Percentiles rank a stretch among this genome's conserved stretches.
phyloP scores from a whole-genome alignment of 2,329 filamentous ascomycete species.

The Aaosphaeria pasadenensis region DNA sequence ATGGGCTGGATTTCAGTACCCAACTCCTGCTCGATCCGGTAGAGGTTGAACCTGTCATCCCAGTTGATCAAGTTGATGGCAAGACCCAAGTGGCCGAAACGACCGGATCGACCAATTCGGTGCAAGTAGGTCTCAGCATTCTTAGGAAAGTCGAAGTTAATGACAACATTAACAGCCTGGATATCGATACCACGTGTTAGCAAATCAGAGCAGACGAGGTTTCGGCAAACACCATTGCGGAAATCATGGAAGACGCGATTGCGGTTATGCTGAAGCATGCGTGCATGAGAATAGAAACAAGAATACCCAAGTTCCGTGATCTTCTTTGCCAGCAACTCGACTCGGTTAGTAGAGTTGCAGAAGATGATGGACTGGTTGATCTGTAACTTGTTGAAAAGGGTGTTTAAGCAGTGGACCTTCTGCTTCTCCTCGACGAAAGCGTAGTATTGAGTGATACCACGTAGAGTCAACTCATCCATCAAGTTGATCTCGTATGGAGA shows the following conservation, averaged over 20 bases:
- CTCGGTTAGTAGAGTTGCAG: conserved; percentile 98
- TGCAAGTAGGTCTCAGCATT: conserved; percentile 99
- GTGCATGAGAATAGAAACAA: conserved; percentile 98
- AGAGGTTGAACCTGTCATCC: conserved; percentile 98
- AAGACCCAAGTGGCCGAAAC: conserved; percentile 93
- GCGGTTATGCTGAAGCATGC: conserved; percentile 94
- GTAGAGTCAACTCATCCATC: conserved; percentile 97
- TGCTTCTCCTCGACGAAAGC: conserved; percentile 99
- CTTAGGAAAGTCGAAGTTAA: conserved; percentile 99
- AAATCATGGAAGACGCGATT: conserved; percentile 99
- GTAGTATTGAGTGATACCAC: conserved; percentile 98
- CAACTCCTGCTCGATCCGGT: conserved; percentile 96
- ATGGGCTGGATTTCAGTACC: conserved; percentile 99
- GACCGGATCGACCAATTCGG: conserved; percentile 94
- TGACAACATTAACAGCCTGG: conserved; percentile 98
- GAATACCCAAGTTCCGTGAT: conserved; percentile 99
- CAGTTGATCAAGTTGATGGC: conserved; percentile 99
- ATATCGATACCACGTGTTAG: conserved; percentile 99
- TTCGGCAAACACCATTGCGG: conserved; percentile 94
- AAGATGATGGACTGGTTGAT: conserved; percentile 99
- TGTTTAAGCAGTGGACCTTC: conserved; percentile 98
- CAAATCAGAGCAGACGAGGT: conserved; percentile 95
- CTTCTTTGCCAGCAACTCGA: conserved; percentile 96
- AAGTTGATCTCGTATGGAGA: conserved; percentile 98
- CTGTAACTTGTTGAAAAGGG: conserved; percentile 96